Conservation (phyloP, 2,329 filamentous ascomycete genomes). For the Microdochium paspali region DNA sequence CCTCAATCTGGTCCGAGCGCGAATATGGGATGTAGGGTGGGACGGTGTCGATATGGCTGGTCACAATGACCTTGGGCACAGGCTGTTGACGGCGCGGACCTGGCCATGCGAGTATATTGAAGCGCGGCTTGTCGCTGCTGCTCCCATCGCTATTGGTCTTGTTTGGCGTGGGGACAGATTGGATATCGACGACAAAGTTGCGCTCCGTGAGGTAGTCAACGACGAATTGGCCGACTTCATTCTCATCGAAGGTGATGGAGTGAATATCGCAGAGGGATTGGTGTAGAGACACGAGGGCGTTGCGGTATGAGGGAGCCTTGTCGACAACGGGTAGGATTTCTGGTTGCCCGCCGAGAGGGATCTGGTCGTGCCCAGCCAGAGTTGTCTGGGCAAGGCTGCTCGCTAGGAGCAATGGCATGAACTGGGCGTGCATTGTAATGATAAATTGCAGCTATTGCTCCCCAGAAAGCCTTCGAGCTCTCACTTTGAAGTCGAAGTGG, state of each 20-base stretch:
- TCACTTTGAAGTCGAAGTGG: background rate
- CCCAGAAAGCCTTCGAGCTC: too few relatives aligned
- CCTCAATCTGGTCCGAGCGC: conserved; percentile 35
- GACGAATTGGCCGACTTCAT: conserved; percentile 59
- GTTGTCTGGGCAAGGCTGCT: background rate
- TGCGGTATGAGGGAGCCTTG: conserved; percentile 27
- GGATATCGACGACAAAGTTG: conserved; percentile 32
- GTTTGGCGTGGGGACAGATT: conserved; percentile 26
- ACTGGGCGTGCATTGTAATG: background rate
- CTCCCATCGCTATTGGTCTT: conserved; percentile 13
- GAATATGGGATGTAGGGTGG: conserved; percentile 65
- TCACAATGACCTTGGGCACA: conserved; percentile 53
- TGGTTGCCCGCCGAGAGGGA: background rate
- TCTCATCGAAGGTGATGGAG: conserved; percentile 63
- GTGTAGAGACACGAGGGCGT: conserved; percentile 60
- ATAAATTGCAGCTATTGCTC: too few relatives aligned
- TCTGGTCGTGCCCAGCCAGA: background rate
- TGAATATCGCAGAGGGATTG: conserved; percentile 63
- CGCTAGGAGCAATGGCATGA: background rate
- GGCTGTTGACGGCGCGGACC: conserved; percentile 32
- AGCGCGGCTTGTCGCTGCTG: conserved; percentile 31
- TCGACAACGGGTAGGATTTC: background rate
- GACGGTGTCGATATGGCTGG: conserved; percentile 75
- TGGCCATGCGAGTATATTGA: conserved; percentile 69
- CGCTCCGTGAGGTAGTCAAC: conserved; percentile 49